Conservation (phyloP, 352 stramenopile genomes). For the Globisporangium parvum region DNA sequence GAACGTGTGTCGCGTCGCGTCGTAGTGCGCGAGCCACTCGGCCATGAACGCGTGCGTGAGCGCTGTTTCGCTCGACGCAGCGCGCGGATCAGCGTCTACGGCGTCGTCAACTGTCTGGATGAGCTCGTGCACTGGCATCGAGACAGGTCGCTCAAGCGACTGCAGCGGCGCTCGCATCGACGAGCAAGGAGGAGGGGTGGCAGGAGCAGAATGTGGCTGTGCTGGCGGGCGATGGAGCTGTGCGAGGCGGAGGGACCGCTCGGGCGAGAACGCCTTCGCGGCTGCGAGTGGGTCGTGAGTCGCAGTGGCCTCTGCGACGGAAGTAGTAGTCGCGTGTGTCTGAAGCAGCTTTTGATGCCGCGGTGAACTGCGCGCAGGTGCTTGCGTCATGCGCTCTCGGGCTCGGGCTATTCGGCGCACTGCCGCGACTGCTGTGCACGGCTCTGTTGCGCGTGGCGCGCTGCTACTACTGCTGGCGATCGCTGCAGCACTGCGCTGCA, state of each 20-base stretch:
- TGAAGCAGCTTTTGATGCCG: constrained; percentile 3
- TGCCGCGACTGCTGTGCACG: too few relatives aligned
- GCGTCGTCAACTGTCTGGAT: constrained; percentile 46
- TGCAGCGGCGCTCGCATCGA: too few relatives aligned
- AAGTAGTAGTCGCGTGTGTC: neutral
- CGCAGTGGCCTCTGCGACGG: neutral
- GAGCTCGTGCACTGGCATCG: constrained; percentile 42
- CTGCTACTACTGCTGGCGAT: neutral
- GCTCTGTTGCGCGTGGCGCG: neutral
- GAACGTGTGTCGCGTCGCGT: constrained; percentile 40
- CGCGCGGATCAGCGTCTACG: constrained; percentile 38
- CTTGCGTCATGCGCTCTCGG: neutral
- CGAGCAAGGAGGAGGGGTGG: too few relatives aligned
- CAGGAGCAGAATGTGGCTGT: too few relatives aligned
- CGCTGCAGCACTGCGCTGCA: neutral
- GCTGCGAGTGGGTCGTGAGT: neutral
- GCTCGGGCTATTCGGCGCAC: neutral
- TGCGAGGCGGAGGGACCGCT: constrained; percentile 34
- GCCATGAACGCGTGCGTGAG: constrained; percentile 57
- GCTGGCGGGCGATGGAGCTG: neutral
- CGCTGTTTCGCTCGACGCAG: constrained; percentile 44
- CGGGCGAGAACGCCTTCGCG: constrained; percentile 32
- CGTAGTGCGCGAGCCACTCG: constrained; percentile 53
- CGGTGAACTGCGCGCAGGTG: neutral
- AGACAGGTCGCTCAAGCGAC: neutral